phyloP scores from a whole-genome alignment of 2,329 filamentous ascomycete genomes.

The Xylariales sp. region DNA sequence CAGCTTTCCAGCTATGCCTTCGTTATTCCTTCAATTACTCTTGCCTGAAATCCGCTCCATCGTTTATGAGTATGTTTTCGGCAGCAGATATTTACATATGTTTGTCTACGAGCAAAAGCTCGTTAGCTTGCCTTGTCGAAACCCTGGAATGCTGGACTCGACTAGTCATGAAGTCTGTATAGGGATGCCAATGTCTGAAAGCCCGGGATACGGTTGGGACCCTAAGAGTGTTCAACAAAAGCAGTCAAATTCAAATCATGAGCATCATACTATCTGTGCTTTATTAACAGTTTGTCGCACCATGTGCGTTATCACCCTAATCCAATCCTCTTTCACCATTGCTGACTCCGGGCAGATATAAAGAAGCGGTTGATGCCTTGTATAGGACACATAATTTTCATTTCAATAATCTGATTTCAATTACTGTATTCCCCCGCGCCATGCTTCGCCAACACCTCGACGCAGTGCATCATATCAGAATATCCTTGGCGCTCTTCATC shows the following conservation, averaged over 20 bases:
- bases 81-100: slow-evolving; percentile 1
- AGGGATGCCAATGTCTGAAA: neutral
- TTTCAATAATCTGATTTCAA: slow-evolving; percentile 5
- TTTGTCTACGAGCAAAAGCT: slow-evolving; percentile 4
- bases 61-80: slow-evolving; percentile 3
- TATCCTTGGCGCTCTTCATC: slow-evolving; percentile 1
- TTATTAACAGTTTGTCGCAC: neutral
- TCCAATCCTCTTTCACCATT: neutral
- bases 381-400: slow-evolving; percentile 1
- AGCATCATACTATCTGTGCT: neutral
- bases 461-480: slow-evolving; percentile 1
- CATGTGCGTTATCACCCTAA: neutral
- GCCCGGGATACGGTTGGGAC: neutral
- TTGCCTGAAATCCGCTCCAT: neutral
- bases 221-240: neutral
- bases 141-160: neutral
- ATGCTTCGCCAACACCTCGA: slow-evolving; percentile 2
- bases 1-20: too few species aligned
- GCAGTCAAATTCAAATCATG: neutral
- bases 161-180: neutral
- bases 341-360: neutral
- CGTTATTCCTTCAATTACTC: neutral
- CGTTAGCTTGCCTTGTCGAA: neutral
- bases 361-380: slow-evolving; percentile 1
- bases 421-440: slow-evolving; percentile 1